phyloP scores from a whole-genome alignment of 2,329 filamentous ascomycete species.

The Magnaporthiopsis incrustans region DNA sequence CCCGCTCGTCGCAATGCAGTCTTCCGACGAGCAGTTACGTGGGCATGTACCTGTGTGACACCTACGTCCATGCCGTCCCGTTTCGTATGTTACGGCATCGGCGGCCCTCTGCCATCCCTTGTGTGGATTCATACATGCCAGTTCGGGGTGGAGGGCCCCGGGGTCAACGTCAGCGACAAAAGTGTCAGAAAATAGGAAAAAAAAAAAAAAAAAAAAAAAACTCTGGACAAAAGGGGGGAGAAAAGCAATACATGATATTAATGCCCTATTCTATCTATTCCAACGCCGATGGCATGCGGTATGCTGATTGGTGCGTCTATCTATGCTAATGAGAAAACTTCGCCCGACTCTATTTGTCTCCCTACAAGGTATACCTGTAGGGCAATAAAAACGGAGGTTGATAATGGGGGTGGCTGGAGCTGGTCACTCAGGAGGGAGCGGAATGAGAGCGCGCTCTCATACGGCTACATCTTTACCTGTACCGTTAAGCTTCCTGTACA shows the following conservation, averaged over 20 bases:
- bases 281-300: neutral
- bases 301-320: neutral
- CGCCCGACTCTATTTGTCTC: no score
- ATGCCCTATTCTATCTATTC: neutral
- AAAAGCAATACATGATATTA: neutral
- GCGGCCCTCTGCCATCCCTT: no score
- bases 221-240: no score
- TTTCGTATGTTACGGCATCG: no score
- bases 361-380: neutral
- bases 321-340: neutral
- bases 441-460: neutral
- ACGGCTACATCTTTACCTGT: neutral
- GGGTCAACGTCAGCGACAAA: neutral
- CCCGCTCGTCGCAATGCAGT: neutral
- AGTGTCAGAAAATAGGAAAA: neutral
- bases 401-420: neutral
- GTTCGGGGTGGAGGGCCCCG: no score
- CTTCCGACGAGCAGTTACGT: neutral
- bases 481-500: conserved; percentile 54
- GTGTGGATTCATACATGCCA: no score
- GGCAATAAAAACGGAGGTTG: neutral
- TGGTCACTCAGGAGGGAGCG: neutral
- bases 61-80: no score
- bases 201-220: no score
- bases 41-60: neutral